phyloP scores from a whole-genome alignment of 1,284 basidiomycete genomes.

The Ganoderma meredithae region DNA sequence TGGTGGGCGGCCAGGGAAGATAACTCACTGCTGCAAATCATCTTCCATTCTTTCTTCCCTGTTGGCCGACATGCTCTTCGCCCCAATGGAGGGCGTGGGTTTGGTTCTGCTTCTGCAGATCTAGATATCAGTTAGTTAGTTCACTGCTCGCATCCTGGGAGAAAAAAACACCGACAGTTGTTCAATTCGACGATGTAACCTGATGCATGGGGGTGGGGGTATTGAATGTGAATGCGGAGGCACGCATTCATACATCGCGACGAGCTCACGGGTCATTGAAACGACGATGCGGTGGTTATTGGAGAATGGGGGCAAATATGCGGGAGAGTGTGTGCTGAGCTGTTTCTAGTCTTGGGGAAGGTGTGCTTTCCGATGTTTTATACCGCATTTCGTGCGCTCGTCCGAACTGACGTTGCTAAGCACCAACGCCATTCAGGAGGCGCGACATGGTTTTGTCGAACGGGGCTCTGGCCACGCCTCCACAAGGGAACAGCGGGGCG shows the following conservation, averaged over 20 bases:
- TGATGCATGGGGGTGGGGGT: conserved; percentile 27
- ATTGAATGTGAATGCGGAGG: not conserved
- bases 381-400: conserved; percentile 11
- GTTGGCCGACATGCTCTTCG: conserved; percentile 50
- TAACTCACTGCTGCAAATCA: conserved; percentile 60
- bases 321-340: not conserved
- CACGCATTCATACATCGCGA: not conserved
- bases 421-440: conserved; percentile 4
- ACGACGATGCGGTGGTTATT: not conserved
- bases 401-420: not conserved
- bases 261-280: conserved; percentile 2
- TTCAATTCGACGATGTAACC: conserved; percentile 55
- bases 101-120: conserved; percentile 46
- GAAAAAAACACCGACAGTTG: conserved; percentile 51
- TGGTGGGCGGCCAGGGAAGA: not conserved
- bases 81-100: conserved; percentile 47
- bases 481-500: conserved; percentile 1
- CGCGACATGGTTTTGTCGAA: not conserved
- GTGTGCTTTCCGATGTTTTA: conserved; percentile 4
- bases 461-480: not conserved
- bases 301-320: not conserved
- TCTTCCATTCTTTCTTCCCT: conserved; percentile 54
- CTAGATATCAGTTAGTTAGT: conserved; percentile 36
- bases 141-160: not conserved
- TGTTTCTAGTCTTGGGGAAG: not conserved